Conservation (phyloP, 768 basidiomycete genomes). For the Lactarius quietus region DNA sequence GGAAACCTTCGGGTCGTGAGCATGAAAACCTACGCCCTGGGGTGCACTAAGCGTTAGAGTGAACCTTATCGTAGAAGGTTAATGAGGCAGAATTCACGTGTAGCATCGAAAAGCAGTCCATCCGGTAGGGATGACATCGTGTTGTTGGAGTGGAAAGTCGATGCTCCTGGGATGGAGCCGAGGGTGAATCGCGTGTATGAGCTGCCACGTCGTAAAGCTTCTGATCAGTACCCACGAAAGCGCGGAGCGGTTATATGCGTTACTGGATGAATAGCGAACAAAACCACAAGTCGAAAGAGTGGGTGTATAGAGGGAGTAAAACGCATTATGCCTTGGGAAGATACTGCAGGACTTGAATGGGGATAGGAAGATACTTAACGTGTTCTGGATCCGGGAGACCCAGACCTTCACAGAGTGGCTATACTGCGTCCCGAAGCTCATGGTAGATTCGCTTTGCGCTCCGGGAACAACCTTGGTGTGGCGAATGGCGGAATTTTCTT, state of each 20-base stretch:
- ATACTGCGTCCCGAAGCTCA: not conserved
- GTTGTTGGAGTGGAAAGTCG: conserved; percentile 4
- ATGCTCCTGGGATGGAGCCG: conserved; percentile 1
- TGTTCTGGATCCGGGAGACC: not conserved
- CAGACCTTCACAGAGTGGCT: not conserved
- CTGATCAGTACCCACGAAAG: not conserved
- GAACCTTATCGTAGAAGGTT: not conserved
- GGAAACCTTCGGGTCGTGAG: not conserved
- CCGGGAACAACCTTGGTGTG: not conserved
- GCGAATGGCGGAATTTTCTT: not conserved
- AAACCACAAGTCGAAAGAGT: conserved; percentile 8
- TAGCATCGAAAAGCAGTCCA: conserved; percentile 63
- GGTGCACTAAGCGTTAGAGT: conserved; percentile 31
- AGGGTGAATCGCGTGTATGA: not conserved
- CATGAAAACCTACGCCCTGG: conserved; percentile 44
- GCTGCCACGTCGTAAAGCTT: conserved; percentile 1
- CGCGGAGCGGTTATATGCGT: not conserved
- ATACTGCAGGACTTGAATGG: not conserved
- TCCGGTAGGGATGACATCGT: conserved; percentile 41
- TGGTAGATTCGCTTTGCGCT: not conserved
- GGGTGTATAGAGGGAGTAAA: not conserved
- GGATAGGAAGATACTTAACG: conserved; percentile 7
- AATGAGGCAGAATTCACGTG: conserved; percentile 40
- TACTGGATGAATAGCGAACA: not conserved
- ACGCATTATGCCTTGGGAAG: conserved; percentile 12